These are phyloP conservation scores for Gelatoporia subvermispora DNA, from an alignment of 768 basidiomycete genomes.

Conservation along the genomic window DNA sequence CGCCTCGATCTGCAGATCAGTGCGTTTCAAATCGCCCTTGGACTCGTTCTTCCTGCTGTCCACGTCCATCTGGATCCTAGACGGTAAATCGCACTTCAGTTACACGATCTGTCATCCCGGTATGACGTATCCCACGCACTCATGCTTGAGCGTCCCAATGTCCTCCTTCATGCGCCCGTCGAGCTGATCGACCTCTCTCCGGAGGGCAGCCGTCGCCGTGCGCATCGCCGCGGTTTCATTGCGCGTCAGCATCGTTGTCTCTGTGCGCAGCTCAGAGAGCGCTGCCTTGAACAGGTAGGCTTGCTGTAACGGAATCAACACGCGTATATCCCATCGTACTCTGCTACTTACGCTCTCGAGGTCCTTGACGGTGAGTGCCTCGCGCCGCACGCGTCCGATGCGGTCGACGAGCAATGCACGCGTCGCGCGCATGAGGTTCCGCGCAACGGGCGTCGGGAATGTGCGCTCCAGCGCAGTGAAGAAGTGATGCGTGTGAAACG, in stretches of 20 bases:
- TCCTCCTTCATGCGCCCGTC: conserved; percentile 94
- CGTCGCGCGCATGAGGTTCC: conserved; percentile 79
- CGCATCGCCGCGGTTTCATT: conserved; percentile 84
- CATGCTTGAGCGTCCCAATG: conserved; percentile 82
- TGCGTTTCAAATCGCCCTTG: conserved; percentile 74
- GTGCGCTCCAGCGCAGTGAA: conserved; percentile 65
- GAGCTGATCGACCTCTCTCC: conserved; percentile 81
- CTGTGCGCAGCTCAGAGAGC: conserved; percentile 82
- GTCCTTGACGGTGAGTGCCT: conserved; percentile 72
- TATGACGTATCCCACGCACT: conserved; percentile 48
- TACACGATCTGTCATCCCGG: not conserved
- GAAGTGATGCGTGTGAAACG: conserved; percentile 81
- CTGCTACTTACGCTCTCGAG: conserved; percentile 65
- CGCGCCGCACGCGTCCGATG: conserved; percentile 62
- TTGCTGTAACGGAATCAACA: conserved; percentile 49
- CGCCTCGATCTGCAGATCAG: conserved; percentile 84
- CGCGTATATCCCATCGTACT: not conserved
- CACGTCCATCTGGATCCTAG: conserved; percentile 92
- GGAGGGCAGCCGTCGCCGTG: conserved; percentile 67
- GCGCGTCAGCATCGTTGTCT: conserved; percentile 73
- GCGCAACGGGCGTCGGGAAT: conserved; percentile 70
- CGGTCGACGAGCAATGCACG: conserved; percentile 76
- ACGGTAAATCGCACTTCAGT: conserved; percentile 6
- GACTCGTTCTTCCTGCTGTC: conserved; percentile 91
- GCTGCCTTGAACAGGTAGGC: conserved; percentile 95